Base-by-base conservation (phyloP, 129 eudicot genomes). In the Dittrichia graveolens region DNA sequence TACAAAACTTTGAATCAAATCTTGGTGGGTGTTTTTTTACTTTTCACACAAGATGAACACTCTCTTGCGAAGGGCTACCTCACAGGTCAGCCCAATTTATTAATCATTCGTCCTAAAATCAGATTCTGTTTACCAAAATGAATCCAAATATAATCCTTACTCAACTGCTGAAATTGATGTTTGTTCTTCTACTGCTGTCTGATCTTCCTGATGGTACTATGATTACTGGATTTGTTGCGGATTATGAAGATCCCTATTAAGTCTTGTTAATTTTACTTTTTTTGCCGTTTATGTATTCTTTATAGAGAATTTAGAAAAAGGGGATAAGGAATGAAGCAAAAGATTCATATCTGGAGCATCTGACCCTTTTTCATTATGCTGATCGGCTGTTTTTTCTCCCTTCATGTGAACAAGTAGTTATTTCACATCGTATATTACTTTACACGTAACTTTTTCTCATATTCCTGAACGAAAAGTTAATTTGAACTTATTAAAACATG, bases 51-150 rank as follows among this genome's bases (percentile, higher is more conserved):
- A 16, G 75, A 78, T 78, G 82, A 78, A 63, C 14, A 62, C 12
- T 71, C 77, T 78, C 12, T 12, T 78, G 19, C 77, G 82, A 71
- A 63, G 61, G 13, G 82, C 77, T n/a, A 16, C 72, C 0, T 7
- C 77, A 52, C 82, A 78, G 82, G 82, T 78, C 65, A 50, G 67
- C 6, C 57, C 47, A 54, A 62, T 35, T 44, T 52, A 18, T n/a
- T n/a, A n/a, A n/a, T n/a, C n/a, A n/a, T 63, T 50, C 57, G 12
- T 40, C 65, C 24, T 43, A 4, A 5, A 49, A 49, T 61, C 35
- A 31, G n/a, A 67, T 48, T 59, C 64, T 18, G 24, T 18, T 70
- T 18, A 41, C 6, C 15, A 31, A 57, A 57, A 56, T 71, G 0
- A 14, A 16, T 8, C 40, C 54, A 13, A 40, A 43, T 54, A 44